Percentiles rank a stretch among this genome's conserved stretches.
Evolutionary conservation across 768 basidiomycete species (phyloP).

Genomic region (Trametes gibbosa): DNA sequence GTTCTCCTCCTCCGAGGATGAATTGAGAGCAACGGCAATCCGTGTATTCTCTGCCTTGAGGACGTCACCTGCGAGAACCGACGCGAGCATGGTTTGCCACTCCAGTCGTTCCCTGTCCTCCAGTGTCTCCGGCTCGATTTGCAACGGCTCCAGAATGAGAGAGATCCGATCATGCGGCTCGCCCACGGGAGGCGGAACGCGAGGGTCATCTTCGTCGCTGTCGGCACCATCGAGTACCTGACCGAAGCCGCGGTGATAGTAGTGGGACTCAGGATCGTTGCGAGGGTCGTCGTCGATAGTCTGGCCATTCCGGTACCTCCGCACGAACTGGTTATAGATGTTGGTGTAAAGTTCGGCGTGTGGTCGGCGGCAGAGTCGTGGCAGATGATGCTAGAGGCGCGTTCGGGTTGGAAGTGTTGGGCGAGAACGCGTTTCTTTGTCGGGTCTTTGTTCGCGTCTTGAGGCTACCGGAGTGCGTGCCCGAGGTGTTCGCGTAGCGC

Average conservation of each 20-base stretch:
- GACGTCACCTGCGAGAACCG: conserved; percentile 91
- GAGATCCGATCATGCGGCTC: conserved; percentile 53
- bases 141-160: conserved; percentile 58
- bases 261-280: conserved; percentile 81
- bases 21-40: conserved; percentile 76
- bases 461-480: conserved; percentile 21
- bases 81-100: conserved; percentile 95
- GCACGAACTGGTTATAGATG: conserved; percentile 79
- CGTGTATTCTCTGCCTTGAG: conserved; percentile 93
- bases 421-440: conserved; percentile 30
- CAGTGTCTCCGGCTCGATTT: conserved; percentile 62
- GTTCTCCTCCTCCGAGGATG: conserved; percentile 66
- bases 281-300: conserved; percentile 64
- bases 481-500: conserved; percentile 6
- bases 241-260: conserved; percentile 70
- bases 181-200: conserved; percentile 39
- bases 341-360: conserved; percentile 49
- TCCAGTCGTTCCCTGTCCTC: conserved; percentile 83
- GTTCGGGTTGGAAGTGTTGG: conserved; percentile 28
- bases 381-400: conserved; percentile 30
- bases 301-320: conserved; percentile 67
- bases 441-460: conserved; percentile 30
- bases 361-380: conserved; percentile 27
- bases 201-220: conserved; percentile 73
- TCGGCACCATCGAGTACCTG: conserved; percentile 66